A percentile compares a stretch with the other conserved stretches of the same genome.
Evolutionary conservation across 768 basidiomycete genomes (phyloP).

Genomic region (Leccinum barrowsii): DNA sequence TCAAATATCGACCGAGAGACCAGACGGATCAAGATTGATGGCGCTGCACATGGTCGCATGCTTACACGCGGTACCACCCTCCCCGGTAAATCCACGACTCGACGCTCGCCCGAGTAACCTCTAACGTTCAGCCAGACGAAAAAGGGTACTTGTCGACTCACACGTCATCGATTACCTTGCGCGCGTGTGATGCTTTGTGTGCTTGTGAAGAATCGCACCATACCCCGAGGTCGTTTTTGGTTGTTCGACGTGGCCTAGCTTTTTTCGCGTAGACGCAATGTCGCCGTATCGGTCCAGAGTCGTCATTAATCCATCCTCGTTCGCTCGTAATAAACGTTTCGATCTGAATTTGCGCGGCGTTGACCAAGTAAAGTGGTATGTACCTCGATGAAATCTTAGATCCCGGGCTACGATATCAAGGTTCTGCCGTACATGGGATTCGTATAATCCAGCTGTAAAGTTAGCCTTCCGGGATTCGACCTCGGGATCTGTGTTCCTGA

Average conservation of each 20-base stretch:
- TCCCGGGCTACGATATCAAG: not conserved
- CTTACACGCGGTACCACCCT: not conserved
- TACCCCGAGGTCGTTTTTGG: not conserved
- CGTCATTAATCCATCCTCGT: not conserved
- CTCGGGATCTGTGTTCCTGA: conserved; percentile 1
- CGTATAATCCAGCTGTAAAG: not conserved
- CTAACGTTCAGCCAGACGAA: not conserved
- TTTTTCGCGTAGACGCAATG: conserved; percentile 8
- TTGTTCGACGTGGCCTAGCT: not conserved
- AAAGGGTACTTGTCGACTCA: conserved; percentile 5
- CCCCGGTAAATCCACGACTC: not conserved
- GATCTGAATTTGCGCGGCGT: not conserved
- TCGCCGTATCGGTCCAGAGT: conserved; percentile 1
- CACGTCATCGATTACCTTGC: conserved; percentile 12
- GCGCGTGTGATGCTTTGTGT: conserved; percentile 5
- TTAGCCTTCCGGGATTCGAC: conserved; percentile 3
- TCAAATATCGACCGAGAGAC: conserved; percentile 84
- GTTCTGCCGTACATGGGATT: conserved; percentile 11
- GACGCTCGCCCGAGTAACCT: not conserved
- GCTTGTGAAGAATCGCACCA: conserved; percentile 3
- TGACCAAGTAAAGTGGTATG: not conserved
- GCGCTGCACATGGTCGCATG: conserved; percentile 6
- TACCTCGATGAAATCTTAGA: not conserved
- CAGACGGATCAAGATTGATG: conserved; percentile 68
- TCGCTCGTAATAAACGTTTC: not conserved